A percentile compares a stretch with the other conserved stretches of the same genome.
Conservation (phyloP, 768 basidiomycete genomes). For the Boletus speciosus region DNA sequence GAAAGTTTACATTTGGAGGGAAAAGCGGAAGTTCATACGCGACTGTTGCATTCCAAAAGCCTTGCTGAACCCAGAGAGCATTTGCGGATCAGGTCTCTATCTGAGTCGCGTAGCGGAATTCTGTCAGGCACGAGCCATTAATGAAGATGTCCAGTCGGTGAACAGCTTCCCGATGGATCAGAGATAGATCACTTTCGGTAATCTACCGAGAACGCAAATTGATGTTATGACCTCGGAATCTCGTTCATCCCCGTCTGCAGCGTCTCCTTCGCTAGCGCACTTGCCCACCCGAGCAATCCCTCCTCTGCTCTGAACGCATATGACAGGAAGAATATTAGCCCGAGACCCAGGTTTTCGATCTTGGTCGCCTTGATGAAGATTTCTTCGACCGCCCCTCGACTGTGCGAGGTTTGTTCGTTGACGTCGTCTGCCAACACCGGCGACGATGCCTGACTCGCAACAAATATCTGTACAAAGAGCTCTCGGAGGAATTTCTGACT, state of each 20-base stretch:
- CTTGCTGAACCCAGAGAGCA: too few relatives aligned
- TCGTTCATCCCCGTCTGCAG: constrained; percentile 62
- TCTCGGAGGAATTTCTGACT: constrained; percentile 66
- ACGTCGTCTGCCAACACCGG: constrained; percentile 50
- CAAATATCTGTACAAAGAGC: constrained; percentile 64
- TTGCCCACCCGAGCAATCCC: constrained; percentile 63
- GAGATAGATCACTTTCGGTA: neutral
- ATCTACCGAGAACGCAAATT: neutral
- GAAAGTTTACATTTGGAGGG: constrained; percentile 76
- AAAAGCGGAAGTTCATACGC: constrained; percentile 65
- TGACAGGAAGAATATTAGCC: constrained; percentile 69
- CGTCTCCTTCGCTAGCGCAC: constrained; percentile 64
- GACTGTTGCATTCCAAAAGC: constrained; percentile 66
- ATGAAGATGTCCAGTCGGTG: neutral
- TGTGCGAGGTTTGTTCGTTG: constrained; percentile 41
- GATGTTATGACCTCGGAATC: constrained; percentile 32
- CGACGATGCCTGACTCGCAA: constrained; percentile 70
- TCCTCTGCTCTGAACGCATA: constrained; percentile 39
- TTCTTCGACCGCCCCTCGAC: constrained; percentile 65
- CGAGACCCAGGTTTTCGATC: constrained; percentile 64
- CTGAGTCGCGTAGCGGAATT: neutral
- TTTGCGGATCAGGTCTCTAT: neutral
- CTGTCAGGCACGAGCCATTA: neutral
- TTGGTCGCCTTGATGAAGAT: constrained; percentile 74
- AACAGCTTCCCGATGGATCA: neutral